Base-by-base conservation (phyloP, 805 yeast genomes). In the Cyberlindnera subsufficiens region DNA sequence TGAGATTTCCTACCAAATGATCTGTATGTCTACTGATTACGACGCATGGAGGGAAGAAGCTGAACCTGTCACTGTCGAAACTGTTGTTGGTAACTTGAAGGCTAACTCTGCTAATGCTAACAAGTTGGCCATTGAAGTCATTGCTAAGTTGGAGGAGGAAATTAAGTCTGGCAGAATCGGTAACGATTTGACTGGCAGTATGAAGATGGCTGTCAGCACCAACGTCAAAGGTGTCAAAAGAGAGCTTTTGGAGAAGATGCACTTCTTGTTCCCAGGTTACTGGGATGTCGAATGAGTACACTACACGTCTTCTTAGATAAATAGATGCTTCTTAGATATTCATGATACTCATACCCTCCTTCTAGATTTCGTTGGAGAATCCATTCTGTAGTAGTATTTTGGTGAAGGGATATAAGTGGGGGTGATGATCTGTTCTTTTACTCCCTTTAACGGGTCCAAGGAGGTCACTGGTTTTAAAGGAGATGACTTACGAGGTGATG, bases 11-110 rank as follows among this genome's bases (percentile, higher is more conserved):
- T 93, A 93, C 67, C 98, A 91, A 66, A 93, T 93, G 97, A 77
- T 93, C 51, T 93, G 99, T 67, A 93, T 93, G 99, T 83, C 96
- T 1, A 93, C 99, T 4, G 99, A 93, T 65, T 93, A 93, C 66
- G 99, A 93, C 61, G 95, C 99, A 19, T 93, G 99, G 99, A 86
- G 89, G 60, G 95, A 84, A 56, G 79, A 77, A 42, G 98, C 82
- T 60, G 97, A 91, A 59, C 91, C 98, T 3, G 99, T 93, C 38
- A 90, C 98, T 8, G 98, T 93, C n/a, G 97, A 90, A 67, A 85
- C 95, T 5, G 96, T 93, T 34, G 89, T 93, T 39, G 88, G 95
- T 42, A 86, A 93, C 63, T 74, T 91, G 60, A 77, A 78, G 59
- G 93, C 96, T 46, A 93, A 93, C 67, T 74, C 86, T 40, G 82